Conservation (phyloP, 2,329 filamentous ascomycete species). For the Aspergillus neoniger region DNA sequence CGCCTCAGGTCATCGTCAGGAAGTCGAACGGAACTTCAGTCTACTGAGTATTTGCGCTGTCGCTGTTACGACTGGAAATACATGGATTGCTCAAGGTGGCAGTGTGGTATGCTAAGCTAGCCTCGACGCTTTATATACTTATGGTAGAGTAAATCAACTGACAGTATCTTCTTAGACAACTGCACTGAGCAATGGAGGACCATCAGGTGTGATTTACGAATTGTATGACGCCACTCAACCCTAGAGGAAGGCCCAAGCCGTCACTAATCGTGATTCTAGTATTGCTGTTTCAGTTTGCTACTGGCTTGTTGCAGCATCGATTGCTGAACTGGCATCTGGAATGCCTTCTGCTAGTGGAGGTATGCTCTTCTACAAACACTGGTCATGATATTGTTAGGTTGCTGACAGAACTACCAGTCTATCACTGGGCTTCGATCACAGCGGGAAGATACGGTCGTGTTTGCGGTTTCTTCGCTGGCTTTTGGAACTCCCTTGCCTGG, state of each 20-base stretch:
- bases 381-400: not conserved
- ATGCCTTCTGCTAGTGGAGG: slow-evolving; percentile 62
- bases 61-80: slow-evolving; percentile 64
- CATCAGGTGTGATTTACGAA: slow-evolving; percentile 64
- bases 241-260: not conserved
- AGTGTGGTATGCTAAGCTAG: slow-evolving; percentile 52
- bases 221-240: slow-evolving; percentile 42
- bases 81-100: slow-evolving; percentile 65
- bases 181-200: slow-evolving; percentile 63
- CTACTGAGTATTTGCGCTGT: slow-evolving; percentile 61
- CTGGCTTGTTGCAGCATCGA: slow-evolving; percentile 59
- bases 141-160: not conserved
- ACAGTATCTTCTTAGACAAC: slow-evolving; percentile 36
- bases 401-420: slow-evolving; percentile 44
- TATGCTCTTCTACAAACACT: slow-evolving; percentile 20
- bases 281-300: slow-evolving; percentile 55
- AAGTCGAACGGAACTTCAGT: slow-evolving; percentile 64
- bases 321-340: slow-evolving; percentile 62
- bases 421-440: slow-evolving; percentile 63
- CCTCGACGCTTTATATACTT: no score
- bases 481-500: slow-evolving; percentile 54
- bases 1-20: slow-evolving; percentile 64
- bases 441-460: slow-evolving; percentile 58
- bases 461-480: slow-evolving; percentile 51
- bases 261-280: slow-evolving; percentile 26